These are phyloP conservation scores for Aureobasidium melanogenum DNA, from an alignment of 2,329 filamentous ascomycete genomes.

Conservation along the genomic window DNA sequence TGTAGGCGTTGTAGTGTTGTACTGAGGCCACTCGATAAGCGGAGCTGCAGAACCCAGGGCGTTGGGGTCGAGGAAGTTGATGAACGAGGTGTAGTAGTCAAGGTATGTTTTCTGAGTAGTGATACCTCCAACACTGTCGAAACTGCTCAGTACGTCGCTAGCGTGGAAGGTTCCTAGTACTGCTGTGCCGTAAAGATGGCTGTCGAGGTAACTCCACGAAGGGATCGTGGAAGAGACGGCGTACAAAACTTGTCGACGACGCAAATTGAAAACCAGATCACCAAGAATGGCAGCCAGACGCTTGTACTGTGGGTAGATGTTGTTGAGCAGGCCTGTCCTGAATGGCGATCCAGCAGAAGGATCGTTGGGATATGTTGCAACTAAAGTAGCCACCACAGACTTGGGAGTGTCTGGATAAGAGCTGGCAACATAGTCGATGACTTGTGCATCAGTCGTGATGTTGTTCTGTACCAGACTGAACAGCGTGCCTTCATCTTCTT, in stretches of 20 bases:
- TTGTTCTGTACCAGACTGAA: constrained; percentile 64
- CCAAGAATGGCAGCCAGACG: constrained; percentile 66
- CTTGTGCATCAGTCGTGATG: constrained; percentile 49
- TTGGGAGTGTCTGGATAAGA: constrained; percentile 53
- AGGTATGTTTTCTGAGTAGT: constrained; percentile 39
- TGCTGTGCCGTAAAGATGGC: constrained; percentile 62
- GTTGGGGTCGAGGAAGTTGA: constrained; percentile 65
- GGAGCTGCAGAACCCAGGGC: constrained; percentile 31
- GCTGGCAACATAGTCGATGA: constrained; percentile 54
- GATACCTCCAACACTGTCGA: constrained; percentile 47
- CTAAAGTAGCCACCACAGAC: constrained; percentile 41
- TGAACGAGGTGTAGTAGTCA: constrained; percentile 64
- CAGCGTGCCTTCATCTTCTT: constrained; percentile 73
- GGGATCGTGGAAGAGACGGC: constrained; percentile 43
- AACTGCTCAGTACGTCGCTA: constrained; percentile 60
- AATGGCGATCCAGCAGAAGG: constrained; percentile 59
- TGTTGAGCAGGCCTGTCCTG: constrained; percentile 58
- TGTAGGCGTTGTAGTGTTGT: constrained; percentile 37
- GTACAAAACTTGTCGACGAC: constrained; percentile 56
- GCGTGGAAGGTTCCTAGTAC: constrained; percentile 69
- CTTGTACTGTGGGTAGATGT: constrained; percentile 69
- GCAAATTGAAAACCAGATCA: constrained; percentile 66
- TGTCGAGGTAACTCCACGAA: constrained; percentile 65
- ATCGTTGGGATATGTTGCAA: constrained; percentile 54
- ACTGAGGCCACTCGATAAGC: constrained; percentile 45